phyloP scores from a whole-genome alignment of 176 grass and related monocot genomes.

The Lolium perenne region DNA sequence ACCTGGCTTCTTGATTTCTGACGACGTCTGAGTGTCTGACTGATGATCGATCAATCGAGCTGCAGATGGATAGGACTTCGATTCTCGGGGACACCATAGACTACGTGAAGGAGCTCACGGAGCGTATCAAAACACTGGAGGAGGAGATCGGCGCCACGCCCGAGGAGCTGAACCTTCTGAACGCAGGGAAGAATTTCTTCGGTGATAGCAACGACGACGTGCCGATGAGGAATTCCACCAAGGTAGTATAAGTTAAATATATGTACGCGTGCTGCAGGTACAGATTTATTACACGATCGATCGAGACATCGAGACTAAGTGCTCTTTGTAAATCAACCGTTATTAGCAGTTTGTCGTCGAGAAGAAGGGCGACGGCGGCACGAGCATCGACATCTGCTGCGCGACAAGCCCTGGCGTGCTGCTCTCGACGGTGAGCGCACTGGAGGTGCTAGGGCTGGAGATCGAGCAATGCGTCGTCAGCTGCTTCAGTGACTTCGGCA shows the following conservation, averaged over 20 bases:
- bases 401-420: conserved; percentile 57
- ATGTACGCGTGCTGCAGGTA: not conserved
- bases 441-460: conserved; percentile 62
- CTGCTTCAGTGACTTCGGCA: conserved; percentile 77
- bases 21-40: not conserved
- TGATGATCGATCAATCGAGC: not conserved
- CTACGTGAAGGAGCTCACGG: conserved; percentile 78
- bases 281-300: no score
- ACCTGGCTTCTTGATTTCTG: not conserved
- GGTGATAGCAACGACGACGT: conserved; percentile 45
- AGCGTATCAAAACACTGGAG: conserved; percentile 67
- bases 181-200: conserved; percentile 43
- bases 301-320: no score
- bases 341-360: conserved; percentile 59
- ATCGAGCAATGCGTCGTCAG: conserved; percentile 72
- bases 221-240: conserved; percentile 66
- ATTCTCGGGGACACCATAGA: conserved; percentile 87
- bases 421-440: conserved; percentile 52
- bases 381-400: conserved; percentile 67
- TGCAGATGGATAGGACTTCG: conserved; percentile 78
- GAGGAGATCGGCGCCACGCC: conserved; percentile 50
- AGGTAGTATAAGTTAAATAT: conserved; percentile 44
- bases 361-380: conserved; percentile 43
- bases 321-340: not conserved
- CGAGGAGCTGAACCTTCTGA: conserved; percentile 53